Evolutionary conservation across 1,284 basidiomycete genomes (phyloP).

Genomic region (Naganishia liquefaciens): DNA sequence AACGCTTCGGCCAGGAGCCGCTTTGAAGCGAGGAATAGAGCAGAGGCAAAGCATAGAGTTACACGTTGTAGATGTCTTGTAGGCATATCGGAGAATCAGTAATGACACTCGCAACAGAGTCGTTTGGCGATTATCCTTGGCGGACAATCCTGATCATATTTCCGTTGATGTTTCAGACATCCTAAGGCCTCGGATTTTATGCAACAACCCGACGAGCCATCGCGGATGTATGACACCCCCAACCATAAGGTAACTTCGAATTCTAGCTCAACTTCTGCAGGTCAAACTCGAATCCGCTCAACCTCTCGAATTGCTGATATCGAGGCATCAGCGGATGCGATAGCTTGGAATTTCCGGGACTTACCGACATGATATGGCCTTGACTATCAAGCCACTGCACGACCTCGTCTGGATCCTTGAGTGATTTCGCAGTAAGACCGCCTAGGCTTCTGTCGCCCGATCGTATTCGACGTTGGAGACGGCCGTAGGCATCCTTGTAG

Average conservation of each 20-base stretch:
- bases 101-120: too few species aligned
- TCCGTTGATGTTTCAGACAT: not conserved
- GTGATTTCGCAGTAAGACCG: constrained; percentile 31
- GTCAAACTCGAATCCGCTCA: constrained; percentile 27
- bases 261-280: constrained; percentile 18
- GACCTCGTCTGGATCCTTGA: constrained; percentile 67
- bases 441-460: constrained; percentile 34
- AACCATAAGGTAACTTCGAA: too few species aligned
- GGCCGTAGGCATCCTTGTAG: constrained; percentile 31
- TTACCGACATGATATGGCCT: constrained; percentile 62
- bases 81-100: too few species aligned
- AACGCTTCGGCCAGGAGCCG: constrained; percentile 21
- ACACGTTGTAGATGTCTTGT: too few species aligned
- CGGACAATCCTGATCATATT: not conserved
- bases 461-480: constrained; percentile 31
- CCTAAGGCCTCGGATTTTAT: not conserved
- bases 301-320: constrained; percentile 18
- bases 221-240: too few species aligned
- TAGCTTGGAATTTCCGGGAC: constrained; percentile 12
- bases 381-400: constrained; percentile 78
- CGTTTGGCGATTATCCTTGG: not conserved
- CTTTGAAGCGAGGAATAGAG: not conserved
- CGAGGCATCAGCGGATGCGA: not conserved
- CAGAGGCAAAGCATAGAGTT: not conserved
- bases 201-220: too few species aligned